Evolutionary conservation across 2,329 filamentous ascomycete genomes (phyloP).

Genomic region (Didymella sp.): DNA sequence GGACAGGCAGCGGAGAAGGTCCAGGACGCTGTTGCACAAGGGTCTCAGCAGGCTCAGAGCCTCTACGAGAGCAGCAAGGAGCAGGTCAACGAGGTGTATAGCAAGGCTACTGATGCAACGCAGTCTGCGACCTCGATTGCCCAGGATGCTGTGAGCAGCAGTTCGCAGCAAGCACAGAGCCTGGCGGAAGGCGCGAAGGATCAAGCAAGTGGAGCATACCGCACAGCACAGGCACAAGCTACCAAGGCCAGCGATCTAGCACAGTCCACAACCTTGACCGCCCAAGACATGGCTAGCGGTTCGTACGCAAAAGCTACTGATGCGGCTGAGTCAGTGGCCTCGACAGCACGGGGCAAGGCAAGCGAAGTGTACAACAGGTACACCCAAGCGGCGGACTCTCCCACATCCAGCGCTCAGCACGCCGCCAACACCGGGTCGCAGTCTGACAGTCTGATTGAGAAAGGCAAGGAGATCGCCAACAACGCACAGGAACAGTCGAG

Average conservation of each 20-base stretch:
- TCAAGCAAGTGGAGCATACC: slow-evolving; percentile 17
- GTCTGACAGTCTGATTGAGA: slow-evolving; percentile 28
- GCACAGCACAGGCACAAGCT: slow-evolving; percentile 28
- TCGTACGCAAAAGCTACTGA: slow-evolving; percentile 26
- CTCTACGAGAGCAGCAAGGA: slow-evolving; percentile 39
- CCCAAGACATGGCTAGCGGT: slow-evolving; percentile 29
- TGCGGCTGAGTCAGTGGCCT: slow-evolving; percentile 26
- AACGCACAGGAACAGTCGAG: slow-evolving; percentile 25
- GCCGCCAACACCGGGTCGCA: slow-evolving; percentile 14
- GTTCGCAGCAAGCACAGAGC: slow-evolving; percentile 34
- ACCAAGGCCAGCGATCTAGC: slow-evolving; percentile 19
- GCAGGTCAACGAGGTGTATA: slow-evolving; percentile 24
- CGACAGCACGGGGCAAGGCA: slow-evolving; percentile 25
- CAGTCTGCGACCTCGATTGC: slow-evolving; percentile 19
- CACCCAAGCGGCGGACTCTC: slow-evolving; percentile 16
- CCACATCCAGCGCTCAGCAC: slow-evolving; percentile 8
- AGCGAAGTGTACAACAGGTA: slow-evolving; percentile 20
- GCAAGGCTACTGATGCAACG: slow-evolving; percentile 17
- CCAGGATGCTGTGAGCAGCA: slow-evolving; percentile 27
- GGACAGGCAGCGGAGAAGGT: slow-evolving; percentile 35
- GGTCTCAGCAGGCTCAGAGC: slow-evolving; percentile 36
- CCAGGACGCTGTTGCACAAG: slow-evolving; percentile 36
- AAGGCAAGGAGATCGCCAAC: slow-evolving; percentile 28
- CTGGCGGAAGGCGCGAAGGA: slow-evolving; percentile 27
- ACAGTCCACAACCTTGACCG: slow-evolving; percentile 15